Percentiles rank a stretch among this genome's conserved stretches.
These are phyloP conservation scores for Thalassiosira exigua DNA, from an alignment of 352 stramenopile species.

Conservation along the genomic window DNA sequence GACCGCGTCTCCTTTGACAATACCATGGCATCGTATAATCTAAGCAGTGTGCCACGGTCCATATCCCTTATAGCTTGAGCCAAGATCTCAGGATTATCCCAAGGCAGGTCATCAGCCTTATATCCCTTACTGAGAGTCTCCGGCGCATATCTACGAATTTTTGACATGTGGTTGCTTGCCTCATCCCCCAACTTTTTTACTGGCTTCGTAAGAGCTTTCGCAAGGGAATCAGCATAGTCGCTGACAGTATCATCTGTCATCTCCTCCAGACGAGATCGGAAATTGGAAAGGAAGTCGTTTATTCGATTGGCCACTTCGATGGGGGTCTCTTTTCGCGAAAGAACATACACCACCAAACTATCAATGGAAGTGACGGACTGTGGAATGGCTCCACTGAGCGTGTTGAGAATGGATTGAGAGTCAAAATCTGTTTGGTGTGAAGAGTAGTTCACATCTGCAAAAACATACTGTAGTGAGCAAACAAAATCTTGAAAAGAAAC, in stretches of 20 bases:
- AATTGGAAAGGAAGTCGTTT: constrained; percentile 78
- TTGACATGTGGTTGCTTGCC: constrained; percentile 62
- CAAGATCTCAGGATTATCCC: constrained; percentile 59
- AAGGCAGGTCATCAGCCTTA: constrained; percentile 48
- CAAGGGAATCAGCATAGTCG: constrained; percentile 64
- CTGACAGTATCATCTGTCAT: constrained; percentile 71
- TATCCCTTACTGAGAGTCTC: constrained; percentile 54
- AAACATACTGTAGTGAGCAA: too few species aligned
- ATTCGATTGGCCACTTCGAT: constrained; percentile 68
- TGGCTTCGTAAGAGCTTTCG: constrained; percentile 73
- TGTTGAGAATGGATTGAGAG: too few species aligned
- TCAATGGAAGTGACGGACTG: constrained; percentile 69
- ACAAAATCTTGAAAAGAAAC: too few species aligned
- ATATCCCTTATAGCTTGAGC: constrained; percentile 30
- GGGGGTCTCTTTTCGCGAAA: constrained; percentile 71
- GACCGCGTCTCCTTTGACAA: constrained; percentile 52
- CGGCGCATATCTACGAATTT: constrained; percentile 72
- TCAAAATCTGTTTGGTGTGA: constrained; percentile 36
- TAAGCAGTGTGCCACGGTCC: constrained; percentile 26
- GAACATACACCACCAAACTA: constrained; percentile 73
- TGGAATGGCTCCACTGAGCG: constrained; percentile 2
- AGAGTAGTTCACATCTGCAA: constrained; percentile 48
- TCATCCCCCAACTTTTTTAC: constrained; percentile 74
- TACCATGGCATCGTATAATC: constrained; percentile 45
- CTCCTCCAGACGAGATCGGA: constrained; percentile 56